These are phyloP conservation scores for Zychaea mexicana DNA, from an alignment of 371 early-diverging fungal species.

Conservation along the genomic window DNA sequence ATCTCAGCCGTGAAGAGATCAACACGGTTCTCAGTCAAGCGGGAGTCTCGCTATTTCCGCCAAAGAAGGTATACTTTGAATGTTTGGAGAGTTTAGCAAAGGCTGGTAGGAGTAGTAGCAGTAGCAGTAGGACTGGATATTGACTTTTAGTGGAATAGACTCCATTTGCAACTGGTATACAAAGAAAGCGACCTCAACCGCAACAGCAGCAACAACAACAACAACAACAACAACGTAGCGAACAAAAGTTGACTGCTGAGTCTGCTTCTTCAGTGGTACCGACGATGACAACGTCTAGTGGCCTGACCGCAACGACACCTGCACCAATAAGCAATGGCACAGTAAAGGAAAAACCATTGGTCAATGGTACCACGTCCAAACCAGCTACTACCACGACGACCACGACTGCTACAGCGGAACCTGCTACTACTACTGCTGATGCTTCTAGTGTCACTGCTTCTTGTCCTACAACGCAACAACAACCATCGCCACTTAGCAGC, in stretches of 20 bases:
- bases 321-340: constrained; percentile 14
- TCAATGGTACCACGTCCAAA: constrained; percentile 13
- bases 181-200: constrained; percentile 13
- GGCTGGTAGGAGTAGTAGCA: constrained; percentile 12
- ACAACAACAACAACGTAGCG: too few relatives aligned
- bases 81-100: not conserved
- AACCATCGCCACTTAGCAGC: not conserved
- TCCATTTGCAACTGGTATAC: constrained; percentile 46
- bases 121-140: not conserved
- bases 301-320: too few relatives aligned
- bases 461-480: not conserved
- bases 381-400: too few relatives aligned
- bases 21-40: constrained; percentile 54
- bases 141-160: constrained; percentile 21
- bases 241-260: too few relatives aligned
- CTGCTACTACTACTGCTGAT: constrained; percentile 8
- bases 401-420: constrained; percentile 16
- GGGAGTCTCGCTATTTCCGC: constrained; percentile 41
- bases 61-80: constrained; percentile 38
- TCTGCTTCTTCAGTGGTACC: too few relatives aligned
- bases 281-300: too few relatives aligned
- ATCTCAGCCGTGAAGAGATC: constrained; percentile 62
- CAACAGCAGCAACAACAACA: not conserved
- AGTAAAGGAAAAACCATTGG: constrained; percentile 14
- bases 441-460: not conserved